A percentile compares a stretch with the other conserved stretches of the same genome.
phyloP scores from a whole-genome alignment of 805 yeast genomes.

The Hanseniaspora occidentalis region DNA sequence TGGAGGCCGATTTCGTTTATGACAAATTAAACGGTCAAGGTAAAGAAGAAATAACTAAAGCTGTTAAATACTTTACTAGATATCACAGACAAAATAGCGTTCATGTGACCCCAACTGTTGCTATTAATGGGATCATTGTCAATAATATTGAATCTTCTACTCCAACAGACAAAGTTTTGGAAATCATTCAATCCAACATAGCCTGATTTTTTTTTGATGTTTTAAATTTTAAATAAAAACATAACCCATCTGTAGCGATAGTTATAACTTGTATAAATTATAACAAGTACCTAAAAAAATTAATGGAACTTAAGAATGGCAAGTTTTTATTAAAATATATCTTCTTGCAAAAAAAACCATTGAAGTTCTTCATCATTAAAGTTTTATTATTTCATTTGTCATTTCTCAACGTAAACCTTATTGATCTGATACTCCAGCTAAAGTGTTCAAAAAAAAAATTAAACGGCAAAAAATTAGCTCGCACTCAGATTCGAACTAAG shows the following conservation, averaged over 20 bases:
- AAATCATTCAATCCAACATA: slow-evolving; percentile 10
- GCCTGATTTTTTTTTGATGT: neutral
- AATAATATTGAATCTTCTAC: slow-evolving; percentile 51
- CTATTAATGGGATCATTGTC: slow-evolving; percentile 53
- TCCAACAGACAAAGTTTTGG: slow-evolving; percentile 28
- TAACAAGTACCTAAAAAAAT: neutral
- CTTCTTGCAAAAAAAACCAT: no score
- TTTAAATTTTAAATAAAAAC: neutral
- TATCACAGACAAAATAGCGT: slow-evolving; percentile 65
- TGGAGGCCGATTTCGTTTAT: slow-evolving; percentile 21
- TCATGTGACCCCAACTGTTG: slow-evolving; percentile 77
- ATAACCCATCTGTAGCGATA: no score
- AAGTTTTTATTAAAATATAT: no score
- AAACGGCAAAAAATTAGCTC: slow-evolving; percentile 53
- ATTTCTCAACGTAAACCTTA: no score
- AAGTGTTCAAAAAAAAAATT: slow-evolving; percentile 10
- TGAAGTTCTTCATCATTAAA: no score
- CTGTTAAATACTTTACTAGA: slow-evolving; percentile 61
- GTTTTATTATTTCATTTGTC: no score
- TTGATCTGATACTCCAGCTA: no score
- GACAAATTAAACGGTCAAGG: slow-evolving; percentile 30
- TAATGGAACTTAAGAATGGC: no score
- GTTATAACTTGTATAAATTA: neutral
- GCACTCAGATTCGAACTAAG: slow-evolving; percentile 93
- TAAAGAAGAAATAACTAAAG: slow-evolving; percentile 38